Conservation (phyloP, 352 stramenopile species). For the Pythium vanterpoolii region DNA sequence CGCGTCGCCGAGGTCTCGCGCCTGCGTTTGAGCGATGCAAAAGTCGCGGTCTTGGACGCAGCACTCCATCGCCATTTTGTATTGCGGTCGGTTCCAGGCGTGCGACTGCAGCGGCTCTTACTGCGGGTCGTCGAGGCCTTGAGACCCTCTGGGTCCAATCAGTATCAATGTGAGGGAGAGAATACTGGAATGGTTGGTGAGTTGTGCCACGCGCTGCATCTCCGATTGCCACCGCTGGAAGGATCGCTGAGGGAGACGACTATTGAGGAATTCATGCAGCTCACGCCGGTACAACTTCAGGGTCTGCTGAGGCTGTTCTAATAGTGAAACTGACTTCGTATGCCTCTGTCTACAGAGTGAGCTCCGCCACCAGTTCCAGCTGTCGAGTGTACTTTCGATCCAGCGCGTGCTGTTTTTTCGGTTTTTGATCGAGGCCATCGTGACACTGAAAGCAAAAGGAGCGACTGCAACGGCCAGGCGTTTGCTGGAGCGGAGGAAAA, state of each 20-base stretch:
- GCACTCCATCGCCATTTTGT: conserved; percentile 49
- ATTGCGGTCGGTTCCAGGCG: conserved; percentile 32
- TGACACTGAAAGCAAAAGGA: conserved; percentile 16
- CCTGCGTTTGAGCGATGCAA: conserved; percentile 48
- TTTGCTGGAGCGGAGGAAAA: not conserved
- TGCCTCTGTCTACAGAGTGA: conserved; percentile 27
- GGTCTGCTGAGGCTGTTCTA: too few relatives aligned
- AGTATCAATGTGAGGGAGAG: not conserved
- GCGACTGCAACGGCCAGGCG: not conserved
- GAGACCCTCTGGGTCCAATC: not conserved
- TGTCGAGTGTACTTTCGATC: conserved; percentile 45
- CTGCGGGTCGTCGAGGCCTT: conserved; percentile 26
- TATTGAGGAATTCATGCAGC: conserved; percentile 21
- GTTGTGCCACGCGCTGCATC: conserved; percentile 13
- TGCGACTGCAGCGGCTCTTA: conserved; percentile 38
- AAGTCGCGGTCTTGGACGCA: conserved; percentile 44
- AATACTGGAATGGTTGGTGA: conserved; percentile 1
- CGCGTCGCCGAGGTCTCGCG: conserved; percentile 56
- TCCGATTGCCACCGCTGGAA: not conserved
- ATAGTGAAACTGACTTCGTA: not conserved
- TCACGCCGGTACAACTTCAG: conserved; percentile 32
- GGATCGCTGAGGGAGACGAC: not conserved
- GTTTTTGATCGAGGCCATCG: conserved; percentile 40
- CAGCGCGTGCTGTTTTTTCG: conserved; percentile 62
- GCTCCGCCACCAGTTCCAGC: conserved; percentile 26